phyloP scores from a whole-genome alignment of 2,329 filamentous ascomycete species.

The Ophiobolus disseminans region DNA sequence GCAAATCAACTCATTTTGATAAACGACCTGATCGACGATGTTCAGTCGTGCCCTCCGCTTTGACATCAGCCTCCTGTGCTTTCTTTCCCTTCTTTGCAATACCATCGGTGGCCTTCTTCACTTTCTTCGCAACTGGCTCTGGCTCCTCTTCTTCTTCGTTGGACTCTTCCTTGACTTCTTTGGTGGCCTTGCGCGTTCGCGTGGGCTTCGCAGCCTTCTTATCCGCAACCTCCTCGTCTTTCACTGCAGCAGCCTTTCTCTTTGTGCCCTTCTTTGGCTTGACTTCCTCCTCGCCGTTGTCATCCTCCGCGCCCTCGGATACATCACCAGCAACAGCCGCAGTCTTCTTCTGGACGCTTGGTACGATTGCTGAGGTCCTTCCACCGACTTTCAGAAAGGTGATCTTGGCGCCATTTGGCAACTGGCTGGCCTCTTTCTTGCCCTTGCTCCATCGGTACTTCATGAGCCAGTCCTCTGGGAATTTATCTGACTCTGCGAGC shows the following conservation, averaged over 20 bases:
- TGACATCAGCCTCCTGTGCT: conserved; percentile 10
- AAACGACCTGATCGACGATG: conserved; percentile 35
- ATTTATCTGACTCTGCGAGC: conserved; percentile 81
- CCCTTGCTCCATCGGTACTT: conserved; percentile 89
- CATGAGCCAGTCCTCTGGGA: conserved; percentile 86
- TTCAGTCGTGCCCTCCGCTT: conserved; percentile 21
- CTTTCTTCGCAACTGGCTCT: conserved; percentile 32
- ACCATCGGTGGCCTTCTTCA: conserved; percentile 24
- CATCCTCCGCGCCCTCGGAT: conserved; percentile 43
- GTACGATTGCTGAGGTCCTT: conserved; percentile 87
- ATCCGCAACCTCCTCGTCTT: conserved; percentile 27
- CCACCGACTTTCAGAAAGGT: conserved; percentile 89
- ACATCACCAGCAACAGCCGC: conserved; percentile 64
- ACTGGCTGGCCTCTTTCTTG: conserved; percentile 70
- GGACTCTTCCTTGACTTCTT: conserved; percentile 25
- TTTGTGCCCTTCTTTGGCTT: conserved; percentile 46
- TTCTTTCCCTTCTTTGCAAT: conserved; percentile 21
- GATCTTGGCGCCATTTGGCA: conserved; percentile 87
- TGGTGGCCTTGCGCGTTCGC: conserved; percentile 28
- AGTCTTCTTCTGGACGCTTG: conserved; percentile 84
- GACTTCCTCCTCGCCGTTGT: conserved; percentile 25
- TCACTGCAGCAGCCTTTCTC: conserved; percentile 38
- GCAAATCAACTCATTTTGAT: no score
- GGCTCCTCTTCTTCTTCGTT: conserved; percentile 26
- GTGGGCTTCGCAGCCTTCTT: conserved; percentile 24